Evolutionary conservation across 2,329 filamentous ascomycete genomes (phyloP), one percentile per base, ranked within the genome.

Genomic region (Mycogone perniciosa): DNA sequence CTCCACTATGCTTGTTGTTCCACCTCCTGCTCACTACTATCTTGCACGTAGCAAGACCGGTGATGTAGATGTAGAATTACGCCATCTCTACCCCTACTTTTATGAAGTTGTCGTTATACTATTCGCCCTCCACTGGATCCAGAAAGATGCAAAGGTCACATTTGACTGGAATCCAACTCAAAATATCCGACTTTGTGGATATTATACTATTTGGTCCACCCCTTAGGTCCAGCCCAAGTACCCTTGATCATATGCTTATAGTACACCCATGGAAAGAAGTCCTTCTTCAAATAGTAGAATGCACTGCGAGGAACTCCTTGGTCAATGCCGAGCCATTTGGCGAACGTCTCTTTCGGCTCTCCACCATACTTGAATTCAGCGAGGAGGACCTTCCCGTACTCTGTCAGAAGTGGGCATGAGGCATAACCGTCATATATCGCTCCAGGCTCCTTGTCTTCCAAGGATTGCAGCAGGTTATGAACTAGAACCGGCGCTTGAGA

Each of bases 251-350:
- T 76, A 35, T 71, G 73, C 35, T 77, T 74, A 48, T 72, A 75
- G 64, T 84, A 84, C 3, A 85, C 81, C 81, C 81, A 84, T 0
- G 81, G 81, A 65, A 85, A 85, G 59, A 85, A 85, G 59, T 84
- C 76, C 67, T 81, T 84, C 71, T 85, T 85, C 41, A 85, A 57
- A 57, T 83, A 69, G 56, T 81, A 85, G 60, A 85, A 85, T 0
- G 75, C 68, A 4, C 75, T 72, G 4, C 80, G 72, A 2, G 81
- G 81, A 7, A 66, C 65, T 0, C 63, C 73, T 63, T 85, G 81
- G 57, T 84, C 79, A 6, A 84, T 70, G 1, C 79, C 80, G 10
- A 83, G 64, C 60, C 64, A 67, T 3, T 70, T 64, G 4, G 67
- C 71, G 55, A 85, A 85, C 0, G 81, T 84, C 70, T 85, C 81